Percentiles rank a stretch among this genome's conserved stretches.
Conservation (phyloP, 2,329 filamentous ascomycete species). For the Colletotrichum phormii region DNA sequence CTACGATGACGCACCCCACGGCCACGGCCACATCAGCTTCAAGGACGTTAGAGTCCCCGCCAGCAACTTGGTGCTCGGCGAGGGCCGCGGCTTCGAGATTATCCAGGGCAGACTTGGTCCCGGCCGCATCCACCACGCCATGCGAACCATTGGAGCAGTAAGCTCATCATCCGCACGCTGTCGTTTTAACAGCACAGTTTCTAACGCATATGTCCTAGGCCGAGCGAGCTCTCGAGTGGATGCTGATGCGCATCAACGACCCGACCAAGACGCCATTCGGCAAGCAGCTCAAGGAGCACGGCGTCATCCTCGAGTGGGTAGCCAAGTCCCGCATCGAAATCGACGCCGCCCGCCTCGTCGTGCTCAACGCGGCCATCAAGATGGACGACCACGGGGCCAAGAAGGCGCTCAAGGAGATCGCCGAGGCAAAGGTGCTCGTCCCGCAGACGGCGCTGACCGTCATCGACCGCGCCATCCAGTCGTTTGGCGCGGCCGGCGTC, state of each 20-base stretch:
- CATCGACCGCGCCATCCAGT: constrained; percentile 94
- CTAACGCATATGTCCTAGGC: constrained; percentile 58
- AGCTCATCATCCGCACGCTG: constrained; percentile 43
- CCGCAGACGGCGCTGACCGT: constrained; percentile 85
- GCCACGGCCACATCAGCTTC: constrained; percentile 93
- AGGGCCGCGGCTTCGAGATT: constrained; percentile 96
- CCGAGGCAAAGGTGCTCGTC: constrained; percentile 92
- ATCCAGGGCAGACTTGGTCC: constrained; percentile 97
- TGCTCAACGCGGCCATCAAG: constrained; percentile 93
- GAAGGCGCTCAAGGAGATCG: constrained; percentile 90
- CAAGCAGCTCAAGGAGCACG: constrained; percentile 87
- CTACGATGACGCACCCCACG: constrained; percentile 98
- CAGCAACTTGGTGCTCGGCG: constrained; percentile 87
- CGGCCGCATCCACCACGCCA: constrained; percentile 96
- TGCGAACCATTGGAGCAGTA: constrained; percentile 90
- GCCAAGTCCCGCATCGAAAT: constrained; percentile 94
- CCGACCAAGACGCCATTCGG: constrained; percentile 91
- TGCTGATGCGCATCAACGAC: constrained; percentile 95
- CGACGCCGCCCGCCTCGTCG: constrained; percentile 87
- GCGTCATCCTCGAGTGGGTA: constrained; percentile 94
- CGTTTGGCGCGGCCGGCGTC: constrained; percentile 90
- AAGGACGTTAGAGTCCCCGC: constrained; percentile 89
- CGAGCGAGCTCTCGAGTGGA: constrained; percentile 92
- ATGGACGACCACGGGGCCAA: constrained; percentile 94
- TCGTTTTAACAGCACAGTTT: no score